Evolutionary conservation across 768 basidiomycete genomes (phyloP), one percentile per base, ranked within the genome.

Genomic region (Panellus pusillus): DNA sequence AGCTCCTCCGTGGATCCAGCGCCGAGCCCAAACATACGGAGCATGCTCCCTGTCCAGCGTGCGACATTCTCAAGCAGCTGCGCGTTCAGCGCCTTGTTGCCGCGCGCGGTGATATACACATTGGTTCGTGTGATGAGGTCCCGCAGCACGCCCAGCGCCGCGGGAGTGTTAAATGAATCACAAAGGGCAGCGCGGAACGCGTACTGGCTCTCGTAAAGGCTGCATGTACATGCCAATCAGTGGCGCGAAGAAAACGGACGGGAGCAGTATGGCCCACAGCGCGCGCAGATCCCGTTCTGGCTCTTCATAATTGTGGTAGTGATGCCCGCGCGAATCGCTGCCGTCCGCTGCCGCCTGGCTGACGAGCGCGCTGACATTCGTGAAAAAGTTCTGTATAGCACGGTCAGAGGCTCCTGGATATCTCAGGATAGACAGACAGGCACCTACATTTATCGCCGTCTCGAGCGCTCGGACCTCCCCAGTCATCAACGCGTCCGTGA

Each of bases 101-200:
- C 79, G 36, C 80, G 82, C 29, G 79, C 64, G 50, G 83, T 89
- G 63, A 98, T 84, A 73, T 98, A 99, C 29, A 93, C 77, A 69
- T 98, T 98, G 7, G 90, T 84, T 42, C 82, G 79, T 4, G 90
- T 89, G 42, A 98, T 84, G 35, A 98, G 75, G 55, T 94, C 88
- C 12, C 89, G 79, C 15, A 98, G 72, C 51, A 84, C 73, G 61
- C 81, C 79, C 19, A 98, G 70, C 0, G 93, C 95, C 15, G 74
- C 78, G 2, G 94, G 93, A 0, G 97, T 98, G 68, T 98, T 95
- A 79, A 98, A 97, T 0, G 95, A 98, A 69, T 99, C 96, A 71
- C 90, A 95, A 43, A 99, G 84, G 0, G 94, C 91, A 12, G 73
- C 77, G 48, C 92, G 85, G 79, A 99, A 96, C 8, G 80, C 77